These are phyloP conservation scores for Ogataea saltuana DNA, from an alignment of 805 yeast genomes.

Conservation along the genomic window DNA sequence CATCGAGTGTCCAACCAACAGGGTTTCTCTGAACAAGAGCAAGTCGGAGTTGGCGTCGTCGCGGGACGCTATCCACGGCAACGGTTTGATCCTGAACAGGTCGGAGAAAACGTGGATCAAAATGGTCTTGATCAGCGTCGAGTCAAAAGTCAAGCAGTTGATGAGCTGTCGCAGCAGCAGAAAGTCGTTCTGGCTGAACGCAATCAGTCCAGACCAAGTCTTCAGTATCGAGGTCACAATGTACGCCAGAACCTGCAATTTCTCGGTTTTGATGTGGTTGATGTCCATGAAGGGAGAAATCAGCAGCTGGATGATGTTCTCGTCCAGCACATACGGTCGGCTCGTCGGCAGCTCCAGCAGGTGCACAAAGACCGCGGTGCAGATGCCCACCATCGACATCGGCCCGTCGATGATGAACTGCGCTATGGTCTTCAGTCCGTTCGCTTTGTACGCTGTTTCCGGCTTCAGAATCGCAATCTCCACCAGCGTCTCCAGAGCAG, in stretches of 20 bases:
- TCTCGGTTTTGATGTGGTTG: slow-evolving; percentile 48
- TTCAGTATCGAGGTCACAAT: slow-evolving; percentile 63
- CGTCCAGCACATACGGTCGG: slow-evolving; percentile 55
- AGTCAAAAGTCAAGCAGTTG: slow-evolving; percentile 60
- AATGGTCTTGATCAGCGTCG: slow-evolving; percentile 55
- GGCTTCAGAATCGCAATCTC: slow-evolving; percentile 51
- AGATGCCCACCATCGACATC: slow-evolving; percentile 43
- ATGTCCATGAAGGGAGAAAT: slow-evolving; percentile 72
- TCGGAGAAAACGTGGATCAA: slow-evolving; percentile 73
- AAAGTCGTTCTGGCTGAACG: slow-evolving; percentile 58
- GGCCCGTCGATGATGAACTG: slow-evolving; percentile 58
- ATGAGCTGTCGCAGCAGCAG: slow-evolving; percentile 58
- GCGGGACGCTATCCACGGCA: slow-evolving; percentile 47
- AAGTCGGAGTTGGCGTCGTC: slow-evolving; percentile 19
- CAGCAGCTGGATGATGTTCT: slow-evolving; percentile 61
- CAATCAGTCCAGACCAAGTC: slow-evolving; percentile 73
- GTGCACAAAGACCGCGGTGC: slow-evolving; percentile 49
- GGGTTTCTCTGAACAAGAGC: slow-evolving; percentile 26
- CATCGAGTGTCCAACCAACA: slow-evolving; percentile 16
- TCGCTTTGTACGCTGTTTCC: slow-evolving; percentile 41
- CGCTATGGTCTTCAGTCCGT: slow-evolving; percentile 45
- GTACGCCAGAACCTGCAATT: slow-evolving; percentile 59
- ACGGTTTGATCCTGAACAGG: slow-evolving; percentile 56
- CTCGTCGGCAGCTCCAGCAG: slow-evolving; percentile 59
- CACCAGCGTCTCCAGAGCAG: slow-evolving; percentile 54